Evolutionary conservation across 345 rosid species (phyloP), one percentile per base, ranked within the genome.

Genomic region (rapeseed (Brassica napus)): DNA sequence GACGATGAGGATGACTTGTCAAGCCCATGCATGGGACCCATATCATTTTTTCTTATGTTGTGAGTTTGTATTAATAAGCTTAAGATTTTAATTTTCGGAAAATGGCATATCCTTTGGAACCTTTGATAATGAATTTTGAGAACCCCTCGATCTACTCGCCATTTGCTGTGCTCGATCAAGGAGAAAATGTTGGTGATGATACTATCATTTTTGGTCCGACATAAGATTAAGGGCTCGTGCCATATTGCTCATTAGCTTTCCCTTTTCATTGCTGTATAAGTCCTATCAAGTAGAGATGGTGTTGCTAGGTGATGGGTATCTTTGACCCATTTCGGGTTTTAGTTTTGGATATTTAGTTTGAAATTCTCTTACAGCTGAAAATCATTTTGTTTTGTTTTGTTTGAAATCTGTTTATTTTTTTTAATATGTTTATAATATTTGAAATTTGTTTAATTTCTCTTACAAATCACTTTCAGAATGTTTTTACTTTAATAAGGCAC

Each of bases 11-110:
- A 81, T 75, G 76, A 81, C 74, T 78, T 77, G 73, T 70, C 77
- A 65, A 74, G 55, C 81, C 76, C 72, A 60, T 82, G 73, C 44
- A 72, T 69, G 81, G 85, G 85, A 77, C 86, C 86, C 86, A 59
- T 71, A 68, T 73, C 71, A 58, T 59, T 76, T 55, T 47, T 81
- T 75, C 82, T 77, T 71, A 76, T 75, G 80, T 75, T 70, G 52
- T 34, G 24, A 42, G 42, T 59, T 54, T 6, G 60, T 16, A 54
- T 54, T 24, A 35, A 35, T 30, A 58, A 47, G 52, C 30, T 58
- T 55, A 42, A 18, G 6, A 10, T 28, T 28, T 28, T 61, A 24
- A 69, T 42, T 54, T 69, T 39, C 35, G 18, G 9, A 47, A 44
- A 57, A 34, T 23, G 65, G 78, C 65, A 79, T 60, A 60, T 73